Conservation (phyloP, 768 basidiomycete genomes). For the Amyloporia xantha region DNA sequence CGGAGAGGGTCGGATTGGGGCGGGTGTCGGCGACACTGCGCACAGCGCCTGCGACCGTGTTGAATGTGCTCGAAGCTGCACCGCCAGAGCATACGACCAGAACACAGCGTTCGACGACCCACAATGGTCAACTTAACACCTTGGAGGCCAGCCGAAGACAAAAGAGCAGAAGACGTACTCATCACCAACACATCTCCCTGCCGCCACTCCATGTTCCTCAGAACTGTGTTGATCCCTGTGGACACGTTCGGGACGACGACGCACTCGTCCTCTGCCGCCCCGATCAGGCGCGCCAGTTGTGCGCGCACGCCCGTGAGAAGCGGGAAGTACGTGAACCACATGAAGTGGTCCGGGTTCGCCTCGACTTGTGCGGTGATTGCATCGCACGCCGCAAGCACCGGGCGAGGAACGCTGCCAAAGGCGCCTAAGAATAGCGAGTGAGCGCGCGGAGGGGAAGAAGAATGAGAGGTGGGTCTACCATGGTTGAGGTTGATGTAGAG, state of each 20-base stretch:
- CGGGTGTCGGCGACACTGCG: conserved; percentile 48
- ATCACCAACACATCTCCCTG: conserved; percentile 56
- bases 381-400: conserved; percentile 41
- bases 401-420: conserved; percentile 49
- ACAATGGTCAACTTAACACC: no score
- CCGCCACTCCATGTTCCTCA: conserved; percentile 58
- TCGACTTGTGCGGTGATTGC: conserved; percentile 39
- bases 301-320: conserved; percentile 34
- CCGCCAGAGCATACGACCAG: no score
- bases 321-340: conserved; percentile 30
- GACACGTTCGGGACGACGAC: conserved; percentile 55
- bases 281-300: conserved; percentile 39
- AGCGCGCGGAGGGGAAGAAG: not conserved
- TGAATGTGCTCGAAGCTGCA: conserved; percentile 51
- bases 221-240: conserved; percentile 54
- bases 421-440: conserved; percentile 36
- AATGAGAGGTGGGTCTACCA: conserved; percentile 30
- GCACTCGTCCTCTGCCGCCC: conserved; percentile 47
- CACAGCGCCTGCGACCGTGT: conserved; percentile 40
- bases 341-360: conserved; percentile 51
- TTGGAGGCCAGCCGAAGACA: no score
- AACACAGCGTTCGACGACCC: no score
- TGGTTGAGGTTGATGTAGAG: conserved; percentile 58
- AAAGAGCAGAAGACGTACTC: conserved; percentile 39
- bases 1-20: conserved; percentile 44